Conservation (phyloP, 495 filamentous ascomycete species). For the Penicillium flavigenum region DNA sequence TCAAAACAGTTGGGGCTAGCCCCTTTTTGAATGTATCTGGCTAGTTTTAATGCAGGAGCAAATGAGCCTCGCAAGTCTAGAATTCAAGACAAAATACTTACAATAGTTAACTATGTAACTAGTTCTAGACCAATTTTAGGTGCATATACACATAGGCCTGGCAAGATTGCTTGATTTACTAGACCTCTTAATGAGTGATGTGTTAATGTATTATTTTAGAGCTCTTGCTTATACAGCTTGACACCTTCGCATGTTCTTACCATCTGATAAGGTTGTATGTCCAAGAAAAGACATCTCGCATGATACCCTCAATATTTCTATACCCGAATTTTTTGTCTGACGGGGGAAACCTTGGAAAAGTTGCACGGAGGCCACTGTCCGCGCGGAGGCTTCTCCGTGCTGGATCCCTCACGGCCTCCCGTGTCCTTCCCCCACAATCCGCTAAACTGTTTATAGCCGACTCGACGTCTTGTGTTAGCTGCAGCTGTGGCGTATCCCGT, state of each 20-base stretch:
- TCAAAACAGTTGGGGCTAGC: background rate
- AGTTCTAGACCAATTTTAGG: background rate
- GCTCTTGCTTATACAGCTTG: background rate
- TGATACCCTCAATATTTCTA: background rate
- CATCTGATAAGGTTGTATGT: background rate
- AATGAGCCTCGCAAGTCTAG: constrained; percentile 1
- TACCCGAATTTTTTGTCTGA: background rate
- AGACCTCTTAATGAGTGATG: background rate
- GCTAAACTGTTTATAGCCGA: constrained; percentile 14
- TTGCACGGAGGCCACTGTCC: constrained; percentile 7
- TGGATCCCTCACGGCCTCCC: constrained; percentile 25
- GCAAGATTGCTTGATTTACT: background rate
- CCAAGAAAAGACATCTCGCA: background rate
- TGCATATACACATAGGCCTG: background rate
- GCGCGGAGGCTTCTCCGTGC: constrained; percentile 28
- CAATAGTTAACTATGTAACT: no score
- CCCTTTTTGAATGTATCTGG: constrained; percentile 7
- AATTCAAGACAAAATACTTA: background rate
- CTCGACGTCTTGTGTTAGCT: background rate
- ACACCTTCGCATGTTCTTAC: background rate
- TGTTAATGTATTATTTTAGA: background rate
- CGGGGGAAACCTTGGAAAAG: background rate
- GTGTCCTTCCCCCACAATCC: constrained; percentile 20
- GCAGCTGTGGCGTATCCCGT: background rate
- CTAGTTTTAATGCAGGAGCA: background rate